phyloP scores from a whole-genome alignment of 352 stramenopile genomes.

The Globisporangium polare region DNA sequence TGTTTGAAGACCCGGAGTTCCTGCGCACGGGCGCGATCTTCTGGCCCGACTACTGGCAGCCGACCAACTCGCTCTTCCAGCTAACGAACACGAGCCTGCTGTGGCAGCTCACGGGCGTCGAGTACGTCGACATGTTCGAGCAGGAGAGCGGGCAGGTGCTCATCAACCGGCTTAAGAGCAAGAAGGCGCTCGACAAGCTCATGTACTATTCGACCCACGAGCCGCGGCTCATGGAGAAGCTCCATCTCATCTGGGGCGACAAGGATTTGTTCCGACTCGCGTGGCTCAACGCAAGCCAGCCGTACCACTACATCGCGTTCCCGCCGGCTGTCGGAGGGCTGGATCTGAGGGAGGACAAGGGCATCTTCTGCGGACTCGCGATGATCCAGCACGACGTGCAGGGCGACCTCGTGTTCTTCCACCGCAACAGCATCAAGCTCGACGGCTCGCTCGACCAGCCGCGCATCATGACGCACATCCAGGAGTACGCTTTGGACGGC shows the following conservation, averaged over 20 bases:
- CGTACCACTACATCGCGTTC: constrained; percentile 76
- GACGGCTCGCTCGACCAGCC: constrained; percentile 62
- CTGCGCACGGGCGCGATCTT: constrained; percentile 74
- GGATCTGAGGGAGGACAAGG: constrained; percentile 56
- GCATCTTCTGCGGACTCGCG: constrained; percentile 75
- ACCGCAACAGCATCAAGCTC: constrained; percentile 85
- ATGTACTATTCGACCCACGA: constrained; percentile 84
- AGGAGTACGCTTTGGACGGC: constrained; percentile 69
- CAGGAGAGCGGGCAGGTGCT: constrained; percentile 85
- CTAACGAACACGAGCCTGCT: constrained; percentile 68
- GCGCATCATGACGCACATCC: constrained; percentile 78
- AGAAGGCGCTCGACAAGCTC: constrained; percentile 74
- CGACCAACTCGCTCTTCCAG: constrained; percentile 77
- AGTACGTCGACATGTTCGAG: constrained; percentile 80
- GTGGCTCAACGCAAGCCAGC: constrained; percentile 73
- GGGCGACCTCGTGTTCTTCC: constrained; percentile 82
- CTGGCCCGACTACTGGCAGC: constrained; percentile 85
- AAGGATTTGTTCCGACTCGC: constrained; percentile 84
- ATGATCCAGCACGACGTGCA: constrained; percentile 88
- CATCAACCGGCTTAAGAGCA: constrained; percentile 76
- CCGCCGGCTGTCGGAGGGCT: constrained; percentile 73
- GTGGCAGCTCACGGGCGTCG: constrained; percentile 72
- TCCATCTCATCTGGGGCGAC: constrained; percentile 84
- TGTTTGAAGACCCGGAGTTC: constrained; percentile 82
- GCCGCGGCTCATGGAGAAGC: constrained; percentile 58